phyloP scores from a whole-genome alignment of 2,329 filamentous ascomycete species.

The Fonsecaea pugnacius region DNA sequence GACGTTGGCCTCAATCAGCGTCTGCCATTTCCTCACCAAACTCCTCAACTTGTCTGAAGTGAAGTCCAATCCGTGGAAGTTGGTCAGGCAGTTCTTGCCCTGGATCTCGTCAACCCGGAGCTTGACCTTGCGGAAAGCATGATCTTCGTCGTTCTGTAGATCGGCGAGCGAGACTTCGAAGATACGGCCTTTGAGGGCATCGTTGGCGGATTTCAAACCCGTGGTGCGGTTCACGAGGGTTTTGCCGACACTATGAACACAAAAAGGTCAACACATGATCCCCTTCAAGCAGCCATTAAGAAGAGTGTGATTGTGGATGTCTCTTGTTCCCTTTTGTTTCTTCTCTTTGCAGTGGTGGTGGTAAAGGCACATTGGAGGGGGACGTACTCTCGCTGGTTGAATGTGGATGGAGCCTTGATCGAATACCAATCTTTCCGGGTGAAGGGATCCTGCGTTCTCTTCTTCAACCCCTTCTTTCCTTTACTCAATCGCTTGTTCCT shows the following conservation, averaged over 20 bases:
- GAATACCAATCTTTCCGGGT: slow-evolving; percentile 99
- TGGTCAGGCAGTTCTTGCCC: slow-evolving; percentile 99
- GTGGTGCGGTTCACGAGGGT: slow-evolving; percentile 99
- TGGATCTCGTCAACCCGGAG: slow-evolving; percentile 98
- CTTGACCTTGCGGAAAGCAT: slow-evolving; percentile 99
- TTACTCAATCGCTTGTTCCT: slow-evolving; percentile 13
- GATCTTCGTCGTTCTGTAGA: slow-evolving; percentile 99
- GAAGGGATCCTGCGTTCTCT: slow-evolving; percentile 98
- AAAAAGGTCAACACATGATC: slow-evolving; percentile 33
- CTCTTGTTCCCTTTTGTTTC: slow-evolving; percentile 29
- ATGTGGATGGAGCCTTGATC: slow-evolving; percentile 96
- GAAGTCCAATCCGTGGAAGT: slow-evolving; percentile 99
- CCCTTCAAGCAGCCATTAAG: background rate
- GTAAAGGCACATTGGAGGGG: slow-evolving; percentile 17
- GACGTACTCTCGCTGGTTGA: slow-evolving; percentile 93
- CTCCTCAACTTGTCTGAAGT: slow-evolving; percentile 99
- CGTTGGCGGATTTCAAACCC: slow-evolving; percentile 99
- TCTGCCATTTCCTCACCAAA: slow-evolving; percentile 99
- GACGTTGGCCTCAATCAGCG: slow-evolving; percentile 98
- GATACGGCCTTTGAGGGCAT: slow-evolving; percentile 97
- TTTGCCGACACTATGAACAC: slow-evolving; percentile 83
- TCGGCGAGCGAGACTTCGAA: slow-evolving; percentile 98
- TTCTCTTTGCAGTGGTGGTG: background rate
- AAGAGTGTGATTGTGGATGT: slow-evolving; percentile 22
- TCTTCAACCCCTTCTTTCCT: slow-evolving; percentile 61